Evolutionary conservation across 768 basidiomycete genomes (phyloP), one percentile per base, ranked within the genome.

Genomic region (Mycena sanguinolenta): DNA sequence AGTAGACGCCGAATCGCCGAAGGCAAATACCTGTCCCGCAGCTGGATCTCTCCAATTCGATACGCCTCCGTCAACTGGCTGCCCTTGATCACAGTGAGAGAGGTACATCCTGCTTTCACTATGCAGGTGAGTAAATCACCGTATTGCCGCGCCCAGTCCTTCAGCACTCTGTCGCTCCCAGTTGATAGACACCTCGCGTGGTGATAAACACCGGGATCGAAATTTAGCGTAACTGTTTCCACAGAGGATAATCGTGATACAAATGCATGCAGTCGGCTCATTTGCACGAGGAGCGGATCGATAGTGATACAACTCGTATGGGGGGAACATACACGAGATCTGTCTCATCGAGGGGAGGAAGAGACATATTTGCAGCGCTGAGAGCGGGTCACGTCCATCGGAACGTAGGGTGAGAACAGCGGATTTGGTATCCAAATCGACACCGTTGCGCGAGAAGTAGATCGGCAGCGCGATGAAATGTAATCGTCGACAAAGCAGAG

Each of bases 401-500:
- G 13, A 12, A 4, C 14, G 1, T 44, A 49, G 14, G 7, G 32
- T 9, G 12, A 59, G 13, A 1, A 14, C 8, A 5, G 49, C 53
- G 8, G 32, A 36, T 49, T 36, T 58, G 6, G 28, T 12, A 0
- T 27, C 58, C 32, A 49, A 39, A 27, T 58, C 44, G 7, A 66
- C 52, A 21, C n/a, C 39, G 44, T 38, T 58, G 23, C 65, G 65
- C 14, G 65, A 23, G 25, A 66, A 50, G 36, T 50, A 66, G 19
- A 66, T 46, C 3, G 57, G 55, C 12, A 66, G 57, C 3, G 57
- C 46, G 32, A 66, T 58, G 44, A 58, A 19, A 27, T 66, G 30
- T 6, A 66, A 16, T 16, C 65, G 44, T 21, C 57, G 65, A n/a
- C 8, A 58, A 2, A 58, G 53, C 17, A 54, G 23, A 8, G 38